Evolutionary conservation across 1,284 basidiomycete species (phyloP).

Genomic region (Irpex sp.): DNA sequence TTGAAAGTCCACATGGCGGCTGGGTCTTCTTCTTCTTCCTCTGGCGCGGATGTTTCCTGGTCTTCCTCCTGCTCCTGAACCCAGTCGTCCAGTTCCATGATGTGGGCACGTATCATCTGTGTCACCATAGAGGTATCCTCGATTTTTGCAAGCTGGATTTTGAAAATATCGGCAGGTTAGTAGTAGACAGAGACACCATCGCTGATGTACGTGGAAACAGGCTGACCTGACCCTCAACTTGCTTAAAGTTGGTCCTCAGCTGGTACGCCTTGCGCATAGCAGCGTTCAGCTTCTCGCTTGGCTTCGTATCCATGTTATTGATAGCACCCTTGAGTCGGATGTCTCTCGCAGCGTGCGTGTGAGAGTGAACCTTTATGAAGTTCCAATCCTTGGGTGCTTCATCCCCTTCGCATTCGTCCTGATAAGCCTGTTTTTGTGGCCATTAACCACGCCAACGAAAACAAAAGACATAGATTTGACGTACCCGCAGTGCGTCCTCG

Average conservation of each 20-base stretch:
- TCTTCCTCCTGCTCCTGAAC: too few relatives aligned
- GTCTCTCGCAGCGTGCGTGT: conserved; percentile 27
- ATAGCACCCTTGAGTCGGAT: conserved; percentile 29
- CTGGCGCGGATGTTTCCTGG: neutral
- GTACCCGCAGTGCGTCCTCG: conserved; percentile 12
- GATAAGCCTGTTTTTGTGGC: too few relatives aligned
- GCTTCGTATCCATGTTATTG: conserved; percentile 28
- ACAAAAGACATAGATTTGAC: neutral
- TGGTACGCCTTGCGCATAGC: conserved; percentile 32
- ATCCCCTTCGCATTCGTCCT: neutral
- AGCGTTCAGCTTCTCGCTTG: conserved; percentile 32
- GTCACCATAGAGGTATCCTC: conserved; percentile 19
- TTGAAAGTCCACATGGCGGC: neutral
- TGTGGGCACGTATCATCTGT: conserved; percentile 12
- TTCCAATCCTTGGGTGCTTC: neutral
- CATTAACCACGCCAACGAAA: neutral
- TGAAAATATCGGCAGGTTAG: neutral
- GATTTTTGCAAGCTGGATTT: conserved; percentile 19
- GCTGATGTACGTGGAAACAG: neutral
- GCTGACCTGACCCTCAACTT: conserved; percentile 30
- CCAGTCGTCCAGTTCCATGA: conserved; percentile 17
- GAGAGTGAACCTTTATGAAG: conserved; percentile 26
- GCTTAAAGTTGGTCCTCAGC: conserved; percentile 38
- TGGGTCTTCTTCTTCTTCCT: neutral
- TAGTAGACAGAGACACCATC: neutral